Percentiles rank a stretch among this genome's conserved stretches.
These are phyloP conservation scores for Protomyces pachydermus DNA, from an alignment of 1,139 yeast genomes.

Conservation along the genomic window DNA sequence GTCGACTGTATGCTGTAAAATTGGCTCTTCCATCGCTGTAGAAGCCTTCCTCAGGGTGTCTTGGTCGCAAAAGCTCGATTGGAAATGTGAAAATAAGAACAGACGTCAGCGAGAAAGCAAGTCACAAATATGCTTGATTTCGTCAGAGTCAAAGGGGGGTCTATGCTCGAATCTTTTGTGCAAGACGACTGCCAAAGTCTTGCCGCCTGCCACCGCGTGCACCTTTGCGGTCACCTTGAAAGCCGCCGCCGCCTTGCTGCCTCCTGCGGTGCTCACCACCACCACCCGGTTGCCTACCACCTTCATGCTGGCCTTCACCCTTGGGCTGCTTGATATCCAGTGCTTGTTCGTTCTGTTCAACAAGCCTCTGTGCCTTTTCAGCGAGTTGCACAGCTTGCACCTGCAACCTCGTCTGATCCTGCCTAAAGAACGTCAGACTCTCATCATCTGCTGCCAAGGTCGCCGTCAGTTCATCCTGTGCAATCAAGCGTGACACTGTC, in stretches of 20 bases:
- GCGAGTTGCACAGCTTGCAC: constrained; percentile 81
- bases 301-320: constrained; percentile 24
- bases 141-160: background rate
- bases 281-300: constrained; percentile 3
- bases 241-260: background rate
- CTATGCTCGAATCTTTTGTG: constrained; percentile 21
- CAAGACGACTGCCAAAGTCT: constrained; percentile 10
- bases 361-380: constrained; percentile 74
- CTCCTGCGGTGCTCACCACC: constrained; percentile 8
- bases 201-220: constrained; percentile 21
- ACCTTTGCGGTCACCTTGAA: background rate
- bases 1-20: background rate
- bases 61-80: no score
- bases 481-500: constrained; percentile 68
- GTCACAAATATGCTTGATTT: background rate
- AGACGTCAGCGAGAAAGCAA: background rate
- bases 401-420: constrained; percentile 79
- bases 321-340: constrained; percentile 42
- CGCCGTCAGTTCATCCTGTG: constrained; percentile 68
- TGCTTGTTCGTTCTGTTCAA: constrained; percentile 66
- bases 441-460: constrained; percentile 57
- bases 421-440: constrained; percentile 62
- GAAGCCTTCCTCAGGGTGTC: no score
- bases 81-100: background rate
- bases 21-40: background rate